A percentile compares a stretch with the other conserved stretches of the same genome.
Conservation (phyloP, 1,139 yeast genomes). For the Geotrichum europaeum region DNA sequence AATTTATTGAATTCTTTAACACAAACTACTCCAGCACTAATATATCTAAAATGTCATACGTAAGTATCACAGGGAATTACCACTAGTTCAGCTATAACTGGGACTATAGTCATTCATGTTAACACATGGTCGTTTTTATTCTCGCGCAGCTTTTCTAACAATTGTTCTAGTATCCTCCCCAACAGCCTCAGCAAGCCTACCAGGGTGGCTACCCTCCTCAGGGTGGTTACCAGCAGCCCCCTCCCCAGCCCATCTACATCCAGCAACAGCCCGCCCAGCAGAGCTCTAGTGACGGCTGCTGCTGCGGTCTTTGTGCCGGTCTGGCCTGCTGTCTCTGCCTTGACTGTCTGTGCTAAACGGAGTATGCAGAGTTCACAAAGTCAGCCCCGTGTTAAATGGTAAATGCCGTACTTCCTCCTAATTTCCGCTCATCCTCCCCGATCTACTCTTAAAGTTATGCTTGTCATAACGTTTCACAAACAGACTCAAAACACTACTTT, state of each 20-base stretch:
- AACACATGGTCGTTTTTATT: not conserved
- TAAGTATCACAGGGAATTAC: slow-evolving; percentile 12
- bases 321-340: slow-evolving; percentile 32
- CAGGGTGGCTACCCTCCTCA: slow-evolving; percentile 11
- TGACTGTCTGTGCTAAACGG: slow-evolving; percentile 16
- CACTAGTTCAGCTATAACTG: not conserved
- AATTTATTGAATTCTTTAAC: not conserved
- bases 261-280: slow-evolving; percentile 28
- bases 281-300: slow-evolving; percentile 26
- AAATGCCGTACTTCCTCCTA: too few species aligned
- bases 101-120: not conserved
- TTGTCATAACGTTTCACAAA: too few species aligned
- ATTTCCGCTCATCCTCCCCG: too few species aligned
- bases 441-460: too few species aligned
- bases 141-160: not conserved
- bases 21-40: not conserved
- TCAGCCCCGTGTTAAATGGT: too few species aligned
- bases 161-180: slow-evolving; percentile 24
- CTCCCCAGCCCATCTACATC: slow-evolving; percentile 26
- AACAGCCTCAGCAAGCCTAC: slow-evolving; percentile 29
- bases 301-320: slow-evolving; percentile 34
- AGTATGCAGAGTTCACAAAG: not conserved
- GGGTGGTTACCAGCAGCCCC: slow-evolving; percentile 20
- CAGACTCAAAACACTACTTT: too few species aligned
- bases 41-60: slow-evolving; percentile 21